Base-by-base conservation (phyloP, 2,329 filamentous ascomycete genomes). In the Venturia pyrina region DNA sequence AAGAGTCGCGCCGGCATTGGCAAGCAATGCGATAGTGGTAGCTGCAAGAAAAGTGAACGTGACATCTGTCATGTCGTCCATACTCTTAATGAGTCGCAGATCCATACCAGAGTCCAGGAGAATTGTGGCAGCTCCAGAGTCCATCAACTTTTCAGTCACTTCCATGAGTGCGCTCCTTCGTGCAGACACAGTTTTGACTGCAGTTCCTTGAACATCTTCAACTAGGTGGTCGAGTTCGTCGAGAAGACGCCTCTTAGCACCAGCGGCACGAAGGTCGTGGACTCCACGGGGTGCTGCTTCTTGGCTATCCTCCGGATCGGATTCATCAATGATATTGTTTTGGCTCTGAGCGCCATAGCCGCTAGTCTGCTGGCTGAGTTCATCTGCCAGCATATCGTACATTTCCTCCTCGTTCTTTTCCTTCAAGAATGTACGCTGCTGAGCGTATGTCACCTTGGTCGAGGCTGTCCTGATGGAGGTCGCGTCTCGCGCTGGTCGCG, bases 81-180 rank as follows among this genome's bases (percentile, higher is more conserved):
- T 79, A 53, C 84, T 83, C 57, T 83, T 80, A 64, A 91, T 83
- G 19, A 97, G 79, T 40, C 83, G 84, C 65, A 86, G 83, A 68
- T 91, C 89, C 66, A 89, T 85, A 7, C 86, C 85, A 69, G 91
- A 87, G 68, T 92, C 87, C 24, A 89, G 82, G 70, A 96, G 92
- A 68, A 89, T 87, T 21, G 81, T 80, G 37, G 85, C 79, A 70
- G 90, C 92, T 0, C 79, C 80, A 70, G 87, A 86, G 62, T 87
- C 80, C 3, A 77, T 69, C 66, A 87, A 75, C 69, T 83, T 85
- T 34, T 73, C 74, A 63, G 81, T 80, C n/a, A 87, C 74, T 64
- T 86, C 83, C 48, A 85, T 74, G 67, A 87, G 76, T 2, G 81
- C 81, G 70, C 77, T 83, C 56, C 84, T 79, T 67, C 80, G 78